Percentiles rank a stretch among this genome's conserved stretches.
Evolutionary conservation across 257 asterid species (phyloP).

Genomic region (Ophiorrhiza pumila): DNA sequence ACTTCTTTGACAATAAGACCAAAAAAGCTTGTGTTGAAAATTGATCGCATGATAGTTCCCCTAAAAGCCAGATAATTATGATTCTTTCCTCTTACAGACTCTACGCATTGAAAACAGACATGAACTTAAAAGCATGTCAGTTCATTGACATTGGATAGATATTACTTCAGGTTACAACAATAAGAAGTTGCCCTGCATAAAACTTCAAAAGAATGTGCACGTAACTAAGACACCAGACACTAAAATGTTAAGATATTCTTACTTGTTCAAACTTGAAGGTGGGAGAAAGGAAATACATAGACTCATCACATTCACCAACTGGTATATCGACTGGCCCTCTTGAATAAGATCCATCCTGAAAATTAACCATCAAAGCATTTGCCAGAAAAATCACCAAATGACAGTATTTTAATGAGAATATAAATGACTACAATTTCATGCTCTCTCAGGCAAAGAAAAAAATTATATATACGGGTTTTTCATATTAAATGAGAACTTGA

Average conservation of each 20-base stretch:
- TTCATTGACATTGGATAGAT: neutral
- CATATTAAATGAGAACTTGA: constrained; percentile 5
- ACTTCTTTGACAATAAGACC: neutral
- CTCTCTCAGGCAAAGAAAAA: neutral
- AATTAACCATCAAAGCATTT: constrained; percentile 20
- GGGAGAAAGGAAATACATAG: constrained; percentile 75
- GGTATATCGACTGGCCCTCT: constrained; percentile 95
- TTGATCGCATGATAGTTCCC: neutral
- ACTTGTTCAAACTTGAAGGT: constrained; percentile 95
- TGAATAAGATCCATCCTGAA: constrained; percentile 98
- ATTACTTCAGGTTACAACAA: neutral
- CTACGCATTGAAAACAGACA: neutral
- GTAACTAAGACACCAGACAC: neutral
- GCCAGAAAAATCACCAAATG: neutral
- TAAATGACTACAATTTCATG: neutral
- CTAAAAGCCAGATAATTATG: too few relatives aligned
- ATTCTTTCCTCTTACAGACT: neutral
- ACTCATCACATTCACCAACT: constrained; percentile 57
- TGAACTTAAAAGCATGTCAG: neutral
- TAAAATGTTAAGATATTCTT: constrained; percentile 17
- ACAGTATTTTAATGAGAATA: neutral
- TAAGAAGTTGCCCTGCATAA: neutral
- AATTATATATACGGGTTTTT: neutral
- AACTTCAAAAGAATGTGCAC: too few relatives aligned
- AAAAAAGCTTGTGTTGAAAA: neutral